phyloP scores from a whole-genome alignment of 495 filamentous ascomycete genomes.

The Hyaloscypha finlandica region DNA sequence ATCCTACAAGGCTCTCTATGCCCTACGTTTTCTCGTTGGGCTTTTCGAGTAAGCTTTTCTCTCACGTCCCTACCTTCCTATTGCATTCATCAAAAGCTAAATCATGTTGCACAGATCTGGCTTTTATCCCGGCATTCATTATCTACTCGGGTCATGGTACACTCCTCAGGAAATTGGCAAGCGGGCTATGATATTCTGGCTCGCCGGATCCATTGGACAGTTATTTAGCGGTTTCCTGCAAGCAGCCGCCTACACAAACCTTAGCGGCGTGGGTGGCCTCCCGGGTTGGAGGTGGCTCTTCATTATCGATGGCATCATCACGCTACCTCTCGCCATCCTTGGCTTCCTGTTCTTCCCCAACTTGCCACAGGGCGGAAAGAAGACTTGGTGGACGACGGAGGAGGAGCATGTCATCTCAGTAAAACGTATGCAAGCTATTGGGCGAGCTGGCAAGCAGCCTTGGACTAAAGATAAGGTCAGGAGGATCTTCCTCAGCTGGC shows the following conservation, averaged over 20 bases:
- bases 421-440: slow-evolving; percentile 33
- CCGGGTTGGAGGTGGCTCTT: slow-evolving; percentile 64
- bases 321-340: not conserved
- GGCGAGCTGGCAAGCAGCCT: slow-evolving; percentile 28
- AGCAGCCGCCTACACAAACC: slow-evolving; percentile 49
- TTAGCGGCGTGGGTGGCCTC: slow-evolving; percentile 52
- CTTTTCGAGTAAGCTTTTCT: not conserved
- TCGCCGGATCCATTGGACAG: slow-evolving; percentile 47
- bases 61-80: not conserved
- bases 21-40: not conserved
- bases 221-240: slow-evolving; percentile 53
- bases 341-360: not conserved
- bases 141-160: slow-evolving; percentile 67
- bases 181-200: slow-evolving; percentile 53
- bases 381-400: slow-evolving; percentile 28
- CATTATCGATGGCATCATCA: not conserved
- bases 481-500: slow-evolving; percentile 37
- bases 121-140: slow-evolving; percentile 42
- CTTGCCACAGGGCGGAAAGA: slow-evolving; percentile 48
- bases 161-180: slow-evolving; percentile 62
- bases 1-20: slow-evolving; percentile 2
- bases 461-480: slow-evolving; percentile 34
- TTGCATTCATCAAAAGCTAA: not conserved
- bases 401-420: slow-evolving; percentile 36
- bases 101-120: not conserved